Conservation (phyloP, 2,329 filamentous ascomycete genomes). For the Fusarium chaquense region DNA sequence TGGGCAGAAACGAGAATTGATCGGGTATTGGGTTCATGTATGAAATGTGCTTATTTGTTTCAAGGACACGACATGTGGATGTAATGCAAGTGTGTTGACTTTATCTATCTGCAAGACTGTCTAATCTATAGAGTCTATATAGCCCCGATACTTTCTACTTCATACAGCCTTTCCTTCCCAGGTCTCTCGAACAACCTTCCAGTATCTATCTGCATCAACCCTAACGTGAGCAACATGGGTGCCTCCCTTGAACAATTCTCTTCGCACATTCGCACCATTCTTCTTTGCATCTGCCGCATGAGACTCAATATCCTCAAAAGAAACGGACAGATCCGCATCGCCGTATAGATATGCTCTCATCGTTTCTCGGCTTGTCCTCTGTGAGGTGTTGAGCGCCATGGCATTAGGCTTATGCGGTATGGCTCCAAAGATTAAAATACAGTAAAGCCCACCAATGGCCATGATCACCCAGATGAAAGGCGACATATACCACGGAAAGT, state of each 20-base stretch:
- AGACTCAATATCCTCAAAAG: slow-evolving; percentile 59
- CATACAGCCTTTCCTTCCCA: slow-evolving; percentile 55
- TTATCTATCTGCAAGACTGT: background rate
- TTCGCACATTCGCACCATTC: slow-evolving; percentile 56
- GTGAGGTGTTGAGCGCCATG: slow-evolving; percentile 53
- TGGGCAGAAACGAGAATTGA: background rate
- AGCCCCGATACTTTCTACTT: background rate
- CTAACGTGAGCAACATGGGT: slow-evolving; percentile 65
- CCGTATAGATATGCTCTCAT: slow-evolving; percentile 66
- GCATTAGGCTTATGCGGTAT: slow-evolving; percentile 52
- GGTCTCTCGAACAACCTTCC: slow-evolving; percentile 59
- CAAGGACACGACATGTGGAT: background rate
- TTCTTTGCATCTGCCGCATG: slow-evolving; percentile 59
- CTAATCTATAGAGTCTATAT: too few species aligned
- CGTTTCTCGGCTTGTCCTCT: slow-evolving; percentile 53
- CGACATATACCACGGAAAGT: slow-evolving; percentile 51
- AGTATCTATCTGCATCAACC: slow-evolving; percentile 62
- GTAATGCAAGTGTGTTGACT: background rate
- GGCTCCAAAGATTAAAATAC: slow-evolving; percentile 48
- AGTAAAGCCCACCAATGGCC: slow-evolving; percentile 49
- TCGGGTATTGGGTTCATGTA: background rate
- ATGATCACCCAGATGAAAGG: slow-evolving; percentile 54
- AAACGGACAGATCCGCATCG: slow-evolving; percentile 61
- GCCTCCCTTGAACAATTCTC: slow-evolving; percentile 61
- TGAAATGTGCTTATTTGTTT: background rate